phyloP scores from a whole-genome alignment of 1,284 basidiomycete species.

The Malassezia slooffiae region DNA sequence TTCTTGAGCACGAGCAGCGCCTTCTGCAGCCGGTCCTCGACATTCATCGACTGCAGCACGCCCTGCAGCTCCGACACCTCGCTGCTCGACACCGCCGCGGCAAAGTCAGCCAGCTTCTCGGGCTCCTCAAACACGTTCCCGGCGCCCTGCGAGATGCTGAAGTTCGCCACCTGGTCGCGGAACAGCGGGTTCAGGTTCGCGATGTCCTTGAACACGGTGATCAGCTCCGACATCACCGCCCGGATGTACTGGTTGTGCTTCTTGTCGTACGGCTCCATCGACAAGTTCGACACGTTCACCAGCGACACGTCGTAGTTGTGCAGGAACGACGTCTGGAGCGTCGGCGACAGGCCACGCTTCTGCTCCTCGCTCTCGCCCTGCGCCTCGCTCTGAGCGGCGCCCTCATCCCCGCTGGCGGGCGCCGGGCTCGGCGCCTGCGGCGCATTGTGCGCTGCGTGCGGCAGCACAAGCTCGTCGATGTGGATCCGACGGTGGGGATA shows the following conservation, averaged over 20 bases:
- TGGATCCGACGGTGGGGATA: constrained; percentile 87
- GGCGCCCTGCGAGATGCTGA: constrained; percentile 85
- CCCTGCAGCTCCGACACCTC: constrained; percentile 85
- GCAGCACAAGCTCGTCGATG: constrained; percentile 84
- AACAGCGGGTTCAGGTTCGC: constrained; percentile 93
- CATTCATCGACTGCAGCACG: constrained; percentile 72
- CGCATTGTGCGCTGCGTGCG: too few species aligned
- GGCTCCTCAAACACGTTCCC: constrained; percentile 98
- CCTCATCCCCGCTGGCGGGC: background rate
- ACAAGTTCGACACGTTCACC: constrained; percentile 75
- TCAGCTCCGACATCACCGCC: constrained; percentile 91
- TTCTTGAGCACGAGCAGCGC: constrained; percentile 89
- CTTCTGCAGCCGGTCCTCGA: constrained; percentile 83
- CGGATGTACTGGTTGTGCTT: constrained; percentile 63
- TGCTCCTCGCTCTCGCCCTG: constrained; percentile 13
- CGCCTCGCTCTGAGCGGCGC: background rate
- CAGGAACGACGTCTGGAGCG: constrained; percentile 77
- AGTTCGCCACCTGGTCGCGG: constrained; percentile 95
- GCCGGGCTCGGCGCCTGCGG: background rate
- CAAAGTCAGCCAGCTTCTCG: constrained; percentile 94
- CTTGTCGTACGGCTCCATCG: constrained; percentile 72
- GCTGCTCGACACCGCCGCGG: constrained; percentile 85
- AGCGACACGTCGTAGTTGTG: constrained; percentile 80
- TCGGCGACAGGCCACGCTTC: constrained; percentile 45
- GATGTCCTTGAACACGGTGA: constrained; percentile 97